phyloP scores from a whole-genome alignment of 1,139 yeast species.

The Geotrichum fermentans region DNA sequence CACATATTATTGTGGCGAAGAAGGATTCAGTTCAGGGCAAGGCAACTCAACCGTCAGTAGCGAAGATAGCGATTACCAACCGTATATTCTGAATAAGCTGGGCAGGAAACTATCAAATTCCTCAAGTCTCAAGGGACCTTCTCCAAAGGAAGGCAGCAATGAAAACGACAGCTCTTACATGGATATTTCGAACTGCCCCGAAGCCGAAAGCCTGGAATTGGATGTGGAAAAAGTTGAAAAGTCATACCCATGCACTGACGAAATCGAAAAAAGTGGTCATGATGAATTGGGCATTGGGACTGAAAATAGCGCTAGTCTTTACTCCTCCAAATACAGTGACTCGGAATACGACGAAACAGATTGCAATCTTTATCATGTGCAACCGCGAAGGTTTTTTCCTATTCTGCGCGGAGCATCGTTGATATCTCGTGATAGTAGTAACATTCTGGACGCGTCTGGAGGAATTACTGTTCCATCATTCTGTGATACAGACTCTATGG shows the following conservation, averaged over 20 bases:
- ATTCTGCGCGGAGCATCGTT: slow-evolving; percentile 6
- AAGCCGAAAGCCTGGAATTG: too few relatives aligned
- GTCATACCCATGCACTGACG: too few relatives aligned
- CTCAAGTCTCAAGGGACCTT: too few relatives aligned
- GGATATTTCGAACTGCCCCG: too few relatives aligned
- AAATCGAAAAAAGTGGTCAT: too few relatives aligned
- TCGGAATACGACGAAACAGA: slow-evolving; percentile 1
- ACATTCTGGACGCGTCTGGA: slow-evolving; percentile 18
- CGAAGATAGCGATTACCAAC: not conserved
- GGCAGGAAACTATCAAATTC: too few relatives aligned
- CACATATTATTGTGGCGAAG: slow-evolving; percentile 5
- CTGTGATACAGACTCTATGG: not conserved
- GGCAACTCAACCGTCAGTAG: not conserved
- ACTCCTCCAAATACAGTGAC: too few relatives aligned
- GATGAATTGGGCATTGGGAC: too few relatives aligned
- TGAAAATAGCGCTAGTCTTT: too few relatives aligned
- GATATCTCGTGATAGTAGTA: slow-evolving; percentile 13
- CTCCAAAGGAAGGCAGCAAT: too few relatives aligned
- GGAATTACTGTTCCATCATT: slow-evolving; percentile 9
- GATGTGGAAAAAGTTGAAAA: too few relatives aligned
- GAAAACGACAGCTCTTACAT: too few relatives aligned
- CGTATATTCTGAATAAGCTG: not conserved
- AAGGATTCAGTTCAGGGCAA: slow-evolving; percentile 6
- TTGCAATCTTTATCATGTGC: slow-evolving; percentile 7
- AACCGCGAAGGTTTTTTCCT: not conserved